Conservation (phyloP, 257 asterid species). For the Nicotiana obtusifolia region DNA sequence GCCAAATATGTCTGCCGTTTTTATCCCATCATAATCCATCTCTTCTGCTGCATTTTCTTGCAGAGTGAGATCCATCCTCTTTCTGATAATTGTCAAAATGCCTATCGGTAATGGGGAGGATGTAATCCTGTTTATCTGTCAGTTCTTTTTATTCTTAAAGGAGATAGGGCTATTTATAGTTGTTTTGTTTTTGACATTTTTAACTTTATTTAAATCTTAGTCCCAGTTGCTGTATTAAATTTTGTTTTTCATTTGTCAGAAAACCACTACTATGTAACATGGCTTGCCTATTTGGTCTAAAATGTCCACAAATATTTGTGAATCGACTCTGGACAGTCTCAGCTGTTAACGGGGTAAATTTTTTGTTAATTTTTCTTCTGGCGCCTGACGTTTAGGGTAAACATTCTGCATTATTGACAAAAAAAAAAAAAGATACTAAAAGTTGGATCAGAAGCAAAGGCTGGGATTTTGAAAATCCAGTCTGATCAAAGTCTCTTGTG, state of each 20-base stretch:
- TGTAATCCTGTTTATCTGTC: neutral
- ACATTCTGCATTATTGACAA: neutral
- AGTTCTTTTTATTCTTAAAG: neutral
- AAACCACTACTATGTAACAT: neutral
- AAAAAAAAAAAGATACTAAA: neutral
- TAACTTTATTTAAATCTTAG: neutral
- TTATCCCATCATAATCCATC: slow-evolving; percentile 15
- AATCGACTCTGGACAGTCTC: neutral
- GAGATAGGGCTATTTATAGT: neutral
- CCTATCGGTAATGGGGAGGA: neutral
- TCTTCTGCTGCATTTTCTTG: slow-evolving; percentile 50
- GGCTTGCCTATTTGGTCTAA: neutral
- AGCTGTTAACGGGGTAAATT: neutral
- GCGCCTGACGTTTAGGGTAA: neutral
- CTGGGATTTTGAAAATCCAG: neutral
- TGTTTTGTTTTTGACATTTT: neutral
- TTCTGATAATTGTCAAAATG: neutral
- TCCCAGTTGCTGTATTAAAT: neutral
- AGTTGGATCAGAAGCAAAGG: neutral
- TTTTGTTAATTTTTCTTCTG: neutral
- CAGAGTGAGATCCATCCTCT: slow-evolving; percentile 36
- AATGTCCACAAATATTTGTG: neutral
- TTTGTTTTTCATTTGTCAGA: neutral
- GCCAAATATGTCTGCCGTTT: slow-evolving; percentile 2
- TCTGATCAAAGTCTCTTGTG: neutral